Base-by-base conservation (phyloP, 164 flowering plant genomes). In the Protea cynaroides region DNA sequence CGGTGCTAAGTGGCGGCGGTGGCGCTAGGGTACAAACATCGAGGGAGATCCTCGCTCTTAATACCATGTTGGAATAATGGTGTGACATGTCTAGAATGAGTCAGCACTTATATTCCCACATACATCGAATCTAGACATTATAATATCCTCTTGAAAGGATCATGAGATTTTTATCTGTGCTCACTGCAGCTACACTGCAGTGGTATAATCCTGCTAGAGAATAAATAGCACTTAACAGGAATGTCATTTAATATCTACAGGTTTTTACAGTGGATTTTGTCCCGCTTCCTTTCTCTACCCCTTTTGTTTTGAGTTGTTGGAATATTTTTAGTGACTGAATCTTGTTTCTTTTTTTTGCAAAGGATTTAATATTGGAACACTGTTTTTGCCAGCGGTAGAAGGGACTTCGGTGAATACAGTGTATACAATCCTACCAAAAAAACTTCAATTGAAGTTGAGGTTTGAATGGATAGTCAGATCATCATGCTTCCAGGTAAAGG, bases 401-500 rank as follows among this genome's bases (percentile, higher is more conserved):
- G 96, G 59, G 93, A 89, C 53, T 94, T 91, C 23, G 97, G 98
- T 0, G 96, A 85, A 17, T 86, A 81, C 81, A 94, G 98, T 50
- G 95, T 94, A 2, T 90, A 83, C 70, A 85, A 84, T 63, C 88
- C 93, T 38, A 59, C 72, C 21, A 87, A 84, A 58, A 82, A 60
- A 68, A 63, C 66, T 58, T 14, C 4, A 5, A 47, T 1, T 47
- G 15, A 2, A 4, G 52, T 18, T 47, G 1, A 47, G 19, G 18
- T 10, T 14, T 8, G 51, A 40, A 8, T 47, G n/a, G n/a, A 18
- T 14, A 5, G 7, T 12, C 18, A 18, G n/a, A 47, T 12, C 18
- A 47, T 12, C 18, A 47, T 0, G 15, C 52, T 47, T 5, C 52
- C 18, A 18, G 6, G 18, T 15, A 0, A 5, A 4, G 17, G 18